phyloP scores from a whole-genome alignment of 2,329 filamentous ascomycete species.

The Nothophoma quercina region DNA sequence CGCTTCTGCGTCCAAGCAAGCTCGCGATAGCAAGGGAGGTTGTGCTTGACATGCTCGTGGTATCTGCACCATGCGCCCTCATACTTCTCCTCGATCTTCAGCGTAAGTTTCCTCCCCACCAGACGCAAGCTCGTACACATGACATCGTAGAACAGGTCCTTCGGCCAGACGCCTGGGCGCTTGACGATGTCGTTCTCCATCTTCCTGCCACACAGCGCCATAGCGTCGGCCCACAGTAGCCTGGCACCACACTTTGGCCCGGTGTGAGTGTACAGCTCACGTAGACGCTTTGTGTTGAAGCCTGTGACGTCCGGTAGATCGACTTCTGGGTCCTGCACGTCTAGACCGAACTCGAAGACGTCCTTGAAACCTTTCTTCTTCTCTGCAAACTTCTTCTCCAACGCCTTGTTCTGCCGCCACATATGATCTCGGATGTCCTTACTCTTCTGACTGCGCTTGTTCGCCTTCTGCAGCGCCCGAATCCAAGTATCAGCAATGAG shows the following conservation, averaged over 20 bases:
- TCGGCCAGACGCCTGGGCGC: not conserved
- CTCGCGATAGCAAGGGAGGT: constrained; percentile 32
- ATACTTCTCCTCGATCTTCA: constrained; percentile 40
- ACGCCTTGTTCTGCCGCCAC: constrained; percentile 29
- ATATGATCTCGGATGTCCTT: not conserved
- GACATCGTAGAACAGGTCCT: constrained; percentile 32
- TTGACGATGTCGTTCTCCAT: constrained; percentile 13
- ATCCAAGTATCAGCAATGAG: constrained; percentile 46
- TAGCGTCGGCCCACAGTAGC: constrained; percentile 43
- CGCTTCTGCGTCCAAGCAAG: constrained; percentile 2
- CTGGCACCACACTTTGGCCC: constrained; percentile 30
- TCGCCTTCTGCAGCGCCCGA: constrained; percentile 35
- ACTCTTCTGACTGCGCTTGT: constrained; percentile 6
- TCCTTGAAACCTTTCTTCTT: constrained; percentile 15
- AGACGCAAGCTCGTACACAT: constrained; percentile 37
- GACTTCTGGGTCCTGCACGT: constrained; percentile 21
- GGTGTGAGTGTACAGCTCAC: constrained; percentile 34
- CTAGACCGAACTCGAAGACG: constrained; percentile 15
- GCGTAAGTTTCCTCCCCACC: constrained; percentile 32
- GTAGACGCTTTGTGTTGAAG: constrained; percentile 23
- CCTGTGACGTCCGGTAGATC: constrained; percentile 19
- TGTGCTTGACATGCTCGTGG: constrained; percentile 37
- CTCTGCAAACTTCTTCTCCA: constrained; percentile 6
- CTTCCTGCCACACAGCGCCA: constrained; percentile 35
- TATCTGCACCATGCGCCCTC: constrained; percentile 45